phyloP scores from a whole-genome alignment of 805 yeast species.

The Debaryomyces hansenii region DNA sequence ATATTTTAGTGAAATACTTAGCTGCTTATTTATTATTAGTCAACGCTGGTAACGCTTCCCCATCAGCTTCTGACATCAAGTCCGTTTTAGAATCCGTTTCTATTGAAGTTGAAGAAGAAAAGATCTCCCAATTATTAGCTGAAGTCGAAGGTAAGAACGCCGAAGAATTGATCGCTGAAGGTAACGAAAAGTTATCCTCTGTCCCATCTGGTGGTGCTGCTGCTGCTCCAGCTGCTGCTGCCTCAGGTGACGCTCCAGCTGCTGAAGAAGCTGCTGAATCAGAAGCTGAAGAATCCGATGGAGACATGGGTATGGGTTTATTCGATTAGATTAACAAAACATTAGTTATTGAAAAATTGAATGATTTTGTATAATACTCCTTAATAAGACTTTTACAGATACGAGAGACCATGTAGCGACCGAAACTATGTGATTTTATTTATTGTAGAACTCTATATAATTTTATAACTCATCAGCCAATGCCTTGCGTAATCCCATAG shows the following conservation, averaged over 20 bases:
- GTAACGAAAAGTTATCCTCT: conserved; percentile 94
- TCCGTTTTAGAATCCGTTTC: conserved; percentile 91
- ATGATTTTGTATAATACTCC: conserved; percentile 7
- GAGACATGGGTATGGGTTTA: conserved; percentile 94
- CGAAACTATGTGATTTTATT: background rate
- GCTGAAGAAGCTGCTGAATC: conserved; percentile 73
- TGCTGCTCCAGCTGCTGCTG: conserved; percentile 70
- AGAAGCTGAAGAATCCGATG: conserved; percentile 60
- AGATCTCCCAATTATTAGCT: conserved; percentile 74
- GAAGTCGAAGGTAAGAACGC: conserved; percentile 93
- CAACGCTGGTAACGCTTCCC: conserved; percentile 94
- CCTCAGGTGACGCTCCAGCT: conserved; percentile 69
- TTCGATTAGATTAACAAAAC: conserved; percentile 71
- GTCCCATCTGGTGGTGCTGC: conserved; percentile 99
- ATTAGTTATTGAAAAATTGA: conserved; percentile 2
- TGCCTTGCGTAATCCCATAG: conserved; percentile 64
- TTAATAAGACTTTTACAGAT: background rate
- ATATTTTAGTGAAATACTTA: conserved; percentile 80
- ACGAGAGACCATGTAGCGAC: too few relatives aligned
- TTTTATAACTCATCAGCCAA: conserved; percentile 37
- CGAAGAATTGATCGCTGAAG: conserved; percentile 88
- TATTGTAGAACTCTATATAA: conserved; percentile 9
- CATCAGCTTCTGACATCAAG: conserved; percentile 90
- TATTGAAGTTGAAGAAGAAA: conserved; percentile 90
- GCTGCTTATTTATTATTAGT: conserved; percentile 99